Percentiles rank a stretch among this genome's conserved stretches.
Conservation (phyloP, 306 rosid genomes). For the Prunus mume region DNA sequence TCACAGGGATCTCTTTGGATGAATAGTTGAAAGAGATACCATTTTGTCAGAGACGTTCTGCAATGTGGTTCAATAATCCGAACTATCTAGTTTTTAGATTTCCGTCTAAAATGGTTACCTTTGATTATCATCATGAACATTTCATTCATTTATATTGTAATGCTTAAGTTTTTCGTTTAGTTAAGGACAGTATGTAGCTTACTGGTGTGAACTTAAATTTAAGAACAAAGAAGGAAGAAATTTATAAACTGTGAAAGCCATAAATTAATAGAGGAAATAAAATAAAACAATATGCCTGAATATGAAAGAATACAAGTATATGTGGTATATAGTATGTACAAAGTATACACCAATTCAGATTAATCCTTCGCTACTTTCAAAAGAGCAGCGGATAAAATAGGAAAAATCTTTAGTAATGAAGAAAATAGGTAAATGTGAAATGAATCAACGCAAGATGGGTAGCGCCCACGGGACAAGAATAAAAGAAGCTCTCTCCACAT, state of each 20-base stretch:
- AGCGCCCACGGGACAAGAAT: background rate
- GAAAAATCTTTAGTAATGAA: background rate
- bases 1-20: too few species aligned
- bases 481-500: background rate
- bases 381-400: background rate
- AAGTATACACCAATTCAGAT: too few species aligned
- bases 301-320: background rate
- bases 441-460: background rate
- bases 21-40: too few species aligned
- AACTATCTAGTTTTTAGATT: too few species aligned
- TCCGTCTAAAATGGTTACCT: too few species aligned
- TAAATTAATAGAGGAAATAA: background rate
- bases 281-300: background rate
- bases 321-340: too few species aligned
- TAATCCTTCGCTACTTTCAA: too few species aligned
- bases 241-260: background rate
- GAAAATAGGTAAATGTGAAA: background rate
- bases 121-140: too few species aligned
- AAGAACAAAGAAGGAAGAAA: background rate
- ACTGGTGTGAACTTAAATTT: background rate
- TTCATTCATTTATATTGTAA: too few species aligned
- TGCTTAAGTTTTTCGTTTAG: too few species aligned
- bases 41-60: too few species aligned
- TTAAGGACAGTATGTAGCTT: background rate
- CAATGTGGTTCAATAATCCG: too few species aligned